These are phyloP conservation scores for Uronychia binucleata DNA, from an alignment of 73 alveolate species.

Conservation along the genomic window DNA sequence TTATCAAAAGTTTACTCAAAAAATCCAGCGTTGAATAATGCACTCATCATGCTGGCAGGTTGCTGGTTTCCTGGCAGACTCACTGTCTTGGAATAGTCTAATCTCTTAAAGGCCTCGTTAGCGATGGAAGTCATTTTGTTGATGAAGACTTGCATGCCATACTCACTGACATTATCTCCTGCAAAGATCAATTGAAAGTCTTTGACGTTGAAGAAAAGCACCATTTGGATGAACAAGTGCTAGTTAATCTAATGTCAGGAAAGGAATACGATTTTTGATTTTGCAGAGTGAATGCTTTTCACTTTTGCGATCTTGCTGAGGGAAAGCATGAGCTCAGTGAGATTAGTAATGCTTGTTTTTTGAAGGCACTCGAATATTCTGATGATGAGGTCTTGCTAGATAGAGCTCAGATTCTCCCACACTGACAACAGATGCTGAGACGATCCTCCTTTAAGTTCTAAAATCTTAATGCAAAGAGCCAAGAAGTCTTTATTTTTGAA, in stretches of 20 bases:
- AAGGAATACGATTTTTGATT: too few relatives aligned
- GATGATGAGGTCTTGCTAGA: not conserved
- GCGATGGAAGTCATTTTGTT: not conserved
- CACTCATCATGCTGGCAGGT: not conserved
- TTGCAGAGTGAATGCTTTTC: too few relatives aligned
- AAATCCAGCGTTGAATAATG: not conserved
- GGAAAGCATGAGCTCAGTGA: not conserved
- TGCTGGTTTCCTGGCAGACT: not conserved
- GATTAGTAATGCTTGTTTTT: not conserved
- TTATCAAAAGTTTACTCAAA: not conserved
- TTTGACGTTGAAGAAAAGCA: not conserved
- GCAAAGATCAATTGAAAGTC: not conserved
- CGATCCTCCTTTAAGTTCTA: not conserved
- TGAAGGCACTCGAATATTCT: not conserved
- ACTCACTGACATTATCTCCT: not conserved
- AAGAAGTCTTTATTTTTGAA: not conserved
- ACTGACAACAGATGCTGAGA: not conserved
- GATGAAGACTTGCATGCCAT: not conserved
- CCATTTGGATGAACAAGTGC: not conserved
- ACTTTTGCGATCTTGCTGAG: too few relatives aligned
- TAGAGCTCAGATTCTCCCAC: not conserved
- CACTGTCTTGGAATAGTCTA: not conserved
- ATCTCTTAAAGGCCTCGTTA: not conserved
- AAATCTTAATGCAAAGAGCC: not conserved
- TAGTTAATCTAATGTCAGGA: not conserved